These are phyloP conservation scores for Floccularia luteovirens DNA, from an alignment of 768 basidiomycete species.

Conservation along the genomic window DNA sequence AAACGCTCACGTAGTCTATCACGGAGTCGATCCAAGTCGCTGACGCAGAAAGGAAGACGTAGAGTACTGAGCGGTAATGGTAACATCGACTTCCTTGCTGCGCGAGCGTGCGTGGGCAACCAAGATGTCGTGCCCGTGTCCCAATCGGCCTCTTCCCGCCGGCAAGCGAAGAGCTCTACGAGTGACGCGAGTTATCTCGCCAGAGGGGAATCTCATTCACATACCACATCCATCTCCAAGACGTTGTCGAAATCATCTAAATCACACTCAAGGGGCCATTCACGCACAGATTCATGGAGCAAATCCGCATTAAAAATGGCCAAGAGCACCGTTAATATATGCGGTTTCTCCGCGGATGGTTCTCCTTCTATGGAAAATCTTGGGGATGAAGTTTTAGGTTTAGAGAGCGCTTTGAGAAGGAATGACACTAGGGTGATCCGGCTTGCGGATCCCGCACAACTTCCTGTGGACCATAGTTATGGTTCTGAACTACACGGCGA, in stretches of 20 bases:
- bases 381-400: slow-evolving; percentile 15
- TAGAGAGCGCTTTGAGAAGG: slow-evolving; percentile 31
- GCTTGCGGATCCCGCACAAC: slow-evolving; percentile 32
- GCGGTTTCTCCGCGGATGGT: slow-evolving; percentile 12
- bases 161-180: slow-evolving; percentile 13
- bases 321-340: slow-evolving; percentile 20
- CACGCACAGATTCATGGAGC: slow-evolving; percentile 34
- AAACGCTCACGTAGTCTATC: slow-evolving; percentile 54
- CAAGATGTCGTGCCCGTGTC: slow-evolving; percentile 47
- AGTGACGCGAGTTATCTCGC: slow-evolving; percentile 9
- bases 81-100: slow-evolving; percentile 55
- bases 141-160: slow-evolving; percentile 10
- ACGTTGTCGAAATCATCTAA: slow-evolving; percentile 25
- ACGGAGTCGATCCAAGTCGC: slow-evolving; percentile 54
- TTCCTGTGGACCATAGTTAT: slow-evolving; percentile 20
- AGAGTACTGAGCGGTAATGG: slow-evolving; percentile 18
- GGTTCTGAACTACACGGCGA: slow-evolving; percentile 4
- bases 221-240: slow-evolving; percentile 28
- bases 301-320: slow-evolving; percentile 33
- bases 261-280: slow-evolving; percentile 28
- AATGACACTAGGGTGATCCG: slow-evolving; percentile 34
- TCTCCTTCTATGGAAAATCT: slow-evolving; percentile 1
- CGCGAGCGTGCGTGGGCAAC: slow-evolving; percentile 58
- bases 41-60: slow-evolving; percentile 27
- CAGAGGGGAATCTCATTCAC: slow-evolving; percentile 20